Conservation (phyloP, 805 yeast genomes). For the Wickerhamiella domercqiae region DNA sequence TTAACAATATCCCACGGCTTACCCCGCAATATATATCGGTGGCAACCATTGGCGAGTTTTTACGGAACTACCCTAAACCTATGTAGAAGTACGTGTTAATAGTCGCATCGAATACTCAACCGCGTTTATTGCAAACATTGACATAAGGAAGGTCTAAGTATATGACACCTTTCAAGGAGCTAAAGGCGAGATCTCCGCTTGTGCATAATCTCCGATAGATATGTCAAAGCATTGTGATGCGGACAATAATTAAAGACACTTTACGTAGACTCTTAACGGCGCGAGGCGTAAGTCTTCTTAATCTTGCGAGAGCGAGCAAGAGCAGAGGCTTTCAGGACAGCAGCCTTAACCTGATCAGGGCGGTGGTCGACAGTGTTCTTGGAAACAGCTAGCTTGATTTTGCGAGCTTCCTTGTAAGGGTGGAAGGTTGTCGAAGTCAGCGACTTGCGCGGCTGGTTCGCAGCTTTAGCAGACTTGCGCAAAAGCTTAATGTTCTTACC, state of each 20-base stretch:
- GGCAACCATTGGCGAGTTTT: background rate
- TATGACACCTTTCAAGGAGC: too few species aligned
- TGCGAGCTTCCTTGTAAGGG: slow-evolving; percentile 30
- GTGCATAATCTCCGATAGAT: too few species aligned
- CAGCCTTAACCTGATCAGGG: slow-evolving; percentile 33
- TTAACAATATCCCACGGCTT: background rate
- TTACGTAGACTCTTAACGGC: too few species aligned
- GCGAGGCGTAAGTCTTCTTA: slow-evolving; percentile 23
- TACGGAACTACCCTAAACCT: too few species aligned
- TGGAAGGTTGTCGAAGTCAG: slow-evolving; percentile 28
- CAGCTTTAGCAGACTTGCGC: slow-evolving; percentile 31
- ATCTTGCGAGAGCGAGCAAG: slow-evolving; percentile 28
- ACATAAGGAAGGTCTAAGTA: too few species aligned
- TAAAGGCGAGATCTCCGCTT: too few species aligned
- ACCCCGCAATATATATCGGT: background rate
- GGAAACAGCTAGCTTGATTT: slow-evolving; percentile 32
- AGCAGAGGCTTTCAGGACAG: slow-evolving; percentile 35
- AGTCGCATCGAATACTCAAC: too few species aligned
- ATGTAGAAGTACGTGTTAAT: too few species aligned
- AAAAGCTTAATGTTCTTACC: slow-evolving; percentile 25
- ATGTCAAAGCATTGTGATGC: too few species aligned
- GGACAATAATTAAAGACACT: too few species aligned
- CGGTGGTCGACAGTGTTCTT: slow-evolving; percentile 33
- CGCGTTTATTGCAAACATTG: too few species aligned
- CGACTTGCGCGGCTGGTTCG: slow-evolving; percentile 34